Evolutionary conservation across 805 yeast genomes (phyloP).

Genomic region (Candida fluviatilis): DNA sequence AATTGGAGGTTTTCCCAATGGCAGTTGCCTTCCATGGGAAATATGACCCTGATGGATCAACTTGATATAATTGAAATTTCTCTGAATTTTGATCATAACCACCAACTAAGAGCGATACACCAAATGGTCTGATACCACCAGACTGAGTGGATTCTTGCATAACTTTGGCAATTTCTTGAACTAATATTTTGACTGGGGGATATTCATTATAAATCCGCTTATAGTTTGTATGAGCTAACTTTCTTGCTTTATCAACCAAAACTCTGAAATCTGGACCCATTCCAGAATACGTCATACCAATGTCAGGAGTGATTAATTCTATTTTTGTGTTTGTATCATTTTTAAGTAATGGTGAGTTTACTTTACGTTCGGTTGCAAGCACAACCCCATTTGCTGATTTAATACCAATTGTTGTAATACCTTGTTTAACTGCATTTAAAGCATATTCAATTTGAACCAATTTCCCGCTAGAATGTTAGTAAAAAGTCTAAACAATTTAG

Average conservation of each 20-base stretch:
- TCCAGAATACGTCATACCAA: slow-evolving; percentile 95
- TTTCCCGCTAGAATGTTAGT: slow-evolving; percentile 65
- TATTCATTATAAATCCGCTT: slow-evolving; percentile 93
- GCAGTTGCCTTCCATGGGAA: slow-evolving; percentile 99
- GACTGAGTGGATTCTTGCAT: slow-evolving; percentile 99
- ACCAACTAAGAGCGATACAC: slow-evolving; percentile 90
- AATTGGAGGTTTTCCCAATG: slow-evolving; percentile 90
- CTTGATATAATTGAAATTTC: slow-evolving; percentile 79
- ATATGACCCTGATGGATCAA: slow-evolving; percentile 96
- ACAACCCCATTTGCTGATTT: slow-evolving; percentile 93
- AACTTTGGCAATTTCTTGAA: slow-evolving; percentile 89
- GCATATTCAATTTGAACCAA: slow-evolving; percentile 98
- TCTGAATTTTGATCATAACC: slow-evolving; percentile 81
- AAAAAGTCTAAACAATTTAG: background rate
- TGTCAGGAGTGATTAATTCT: slow-evolving; percentile 83
- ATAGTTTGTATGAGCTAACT: slow-evolving; percentile 87
- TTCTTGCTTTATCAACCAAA: slow-evolving; percentile 88
- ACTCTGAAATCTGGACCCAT: slow-evolving; percentile 99
- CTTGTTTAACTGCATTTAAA: slow-evolving; percentile 93
- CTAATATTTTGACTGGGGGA: slow-evolving; percentile 93
- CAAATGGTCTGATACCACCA: slow-evolving; percentile 99
- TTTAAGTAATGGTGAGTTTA: slow-evolving; percentile 73
- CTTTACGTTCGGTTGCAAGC: slow-evolving; percentile 92
- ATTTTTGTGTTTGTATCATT: slow-evolving; percentile 74
- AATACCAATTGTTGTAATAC: slow-evolving; percentile 95